Conservation (phyloP, 768 basidiomycete species). For the Kwoniella pini region DNA sequence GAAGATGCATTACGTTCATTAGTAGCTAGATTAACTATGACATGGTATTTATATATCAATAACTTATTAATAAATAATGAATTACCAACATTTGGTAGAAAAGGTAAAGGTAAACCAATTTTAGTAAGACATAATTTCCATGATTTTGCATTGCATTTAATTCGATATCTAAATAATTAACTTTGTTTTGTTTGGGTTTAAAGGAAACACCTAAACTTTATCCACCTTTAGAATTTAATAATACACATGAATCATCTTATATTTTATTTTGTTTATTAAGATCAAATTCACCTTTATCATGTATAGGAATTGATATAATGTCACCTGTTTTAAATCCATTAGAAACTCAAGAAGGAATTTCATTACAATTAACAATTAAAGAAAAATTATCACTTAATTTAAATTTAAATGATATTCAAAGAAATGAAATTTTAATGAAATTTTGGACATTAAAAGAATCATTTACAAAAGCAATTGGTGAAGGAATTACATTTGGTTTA, state of each 20-base stretch:
- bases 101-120: slow-evolving; percentile 34
- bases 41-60: slow-evolving; percentile 29
- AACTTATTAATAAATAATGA: slow-evolving; percentile 5
- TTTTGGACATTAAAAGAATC: slow-evolving; percentile 46
- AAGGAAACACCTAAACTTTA: slow-evolving; percentile 15
- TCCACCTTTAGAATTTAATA: slow-evolving; percentile 39
- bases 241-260: slow-evolving; percentile 38
- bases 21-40: slow-evolving; percentile 30
- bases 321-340: slow-evolving; percentile 10
- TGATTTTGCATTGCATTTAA: neutral
- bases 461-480: slow-evolving; percentile 43
- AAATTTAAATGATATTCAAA: slow-evolving; percentile 11
- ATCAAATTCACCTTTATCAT: neutral
- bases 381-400: slow-evolving; percentile 27
- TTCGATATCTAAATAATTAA: neutral
- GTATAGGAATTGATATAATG: slow-evolving; percentile 43
- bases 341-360: slow-evolving; percentile 30
- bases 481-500: slow-evolving; percentile 40
- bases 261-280: slow-evolving; percentile 21
- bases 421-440: slow-evolving; percentile 20
- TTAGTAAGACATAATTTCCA: slow-evolving; percentile 20
- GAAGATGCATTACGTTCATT: slow-evolving; percentile 30
- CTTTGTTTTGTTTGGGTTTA: neutral
- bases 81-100: slow-evolving; percentile 26
- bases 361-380: slow-evolving; percentile 22